Evolutionary conservation across 2,329 filamentous ascomycete species (phyloP).

Genomic region (Botrytis galanthina): DNA sequence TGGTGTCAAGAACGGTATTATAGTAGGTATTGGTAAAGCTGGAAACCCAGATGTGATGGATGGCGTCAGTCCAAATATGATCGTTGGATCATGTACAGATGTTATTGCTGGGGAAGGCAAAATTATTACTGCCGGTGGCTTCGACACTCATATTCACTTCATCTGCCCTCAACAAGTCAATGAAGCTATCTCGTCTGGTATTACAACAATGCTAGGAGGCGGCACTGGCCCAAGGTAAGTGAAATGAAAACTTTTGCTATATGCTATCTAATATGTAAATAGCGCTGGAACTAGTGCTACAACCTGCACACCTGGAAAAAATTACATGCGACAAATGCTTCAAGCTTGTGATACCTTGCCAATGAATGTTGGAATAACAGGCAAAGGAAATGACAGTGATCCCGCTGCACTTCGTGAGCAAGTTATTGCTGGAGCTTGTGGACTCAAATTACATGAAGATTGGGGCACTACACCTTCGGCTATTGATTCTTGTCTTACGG

Average conservation of each 20-base stretch:
- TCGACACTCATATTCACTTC: slow-evolving; percentile 90
- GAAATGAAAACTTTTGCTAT: not conserved
- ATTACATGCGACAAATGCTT: slow-evolving; percentile 84
- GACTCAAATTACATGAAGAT: slow-evolving; percentile 93
- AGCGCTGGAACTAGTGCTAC: slow-evolving; percentile 87
- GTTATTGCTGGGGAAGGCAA: slow-evolving; percentile 87
- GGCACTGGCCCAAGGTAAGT: slow-evolving; percentile 81
- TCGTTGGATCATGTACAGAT: slow-evolving; percentile 86
- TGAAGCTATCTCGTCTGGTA: slow-evolving; percentile 78
- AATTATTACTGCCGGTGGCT: slow-evolving; percentile 86
- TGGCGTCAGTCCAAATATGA: slow-evolving; percentile 72
- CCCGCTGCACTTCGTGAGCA: slow-evolving; percentile 73
- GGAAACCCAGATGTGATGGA: slow-evolving; percentile 98
- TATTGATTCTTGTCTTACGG: slow-evolving; percentile 79
- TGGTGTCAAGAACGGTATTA: slow-evolving; percentile 82
- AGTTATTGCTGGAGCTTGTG: slow-evolving; percentile 77
- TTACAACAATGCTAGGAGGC: slow-evolving; percentile 88
- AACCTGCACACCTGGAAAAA: slow-evolving; percentile 84
- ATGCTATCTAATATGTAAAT: slow-evolving; percentile 20
- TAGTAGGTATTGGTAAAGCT: slow-evolving; percentile 88
- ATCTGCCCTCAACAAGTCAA: slow-evolving; percentile 91
- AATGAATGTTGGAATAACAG: slow-evolving; percentile 85
- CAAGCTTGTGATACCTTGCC: slow-evolving; percentile 80
- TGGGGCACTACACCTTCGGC: slow-evolving; percentile 91
- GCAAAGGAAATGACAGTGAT: slow-evolving; percentile 86